Evolutionary conservation across 257 asterid species (phyloP).

Genomic region (Hygrophila difformis): DNA sequence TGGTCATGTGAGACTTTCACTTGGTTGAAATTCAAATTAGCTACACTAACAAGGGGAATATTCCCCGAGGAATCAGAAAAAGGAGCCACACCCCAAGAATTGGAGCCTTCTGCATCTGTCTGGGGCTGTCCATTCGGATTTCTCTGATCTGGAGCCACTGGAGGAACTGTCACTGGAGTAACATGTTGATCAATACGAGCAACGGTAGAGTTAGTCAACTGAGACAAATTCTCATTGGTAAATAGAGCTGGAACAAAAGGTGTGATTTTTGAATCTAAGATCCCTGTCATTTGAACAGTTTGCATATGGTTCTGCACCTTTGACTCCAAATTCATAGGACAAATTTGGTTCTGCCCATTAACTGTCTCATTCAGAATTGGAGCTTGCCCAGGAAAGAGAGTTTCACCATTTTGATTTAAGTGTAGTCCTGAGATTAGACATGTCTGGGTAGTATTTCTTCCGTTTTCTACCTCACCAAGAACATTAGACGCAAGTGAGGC

Average conservation of each 20-base stretch:
- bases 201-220: slow-evolving; percentile 23
- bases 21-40: slow-evolving; percentile 20
- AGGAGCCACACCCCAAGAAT: slow-evolving; percentile 11
- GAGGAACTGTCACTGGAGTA: slow-evolving; percentile 17
- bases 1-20: slow-evolving; percentile 22
- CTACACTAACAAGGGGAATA: slow-evolving; percentile 17
- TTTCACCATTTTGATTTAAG: slow-evolving; percentile 29
- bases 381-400: slow-evolving; percentile 27
- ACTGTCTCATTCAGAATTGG: slow-evolving; percentile 24
- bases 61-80: slow-evolving; percentile 15
- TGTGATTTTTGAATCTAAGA: slow-evolving; percentile 26
- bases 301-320: slow-evolving; percentile 30
- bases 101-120: slow-evolving; percentile 26
- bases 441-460: slow-evolving; percentile 25
- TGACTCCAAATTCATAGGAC: slow-evolving; percentile 23
- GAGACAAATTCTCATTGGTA: slow-evolving; percentile 34
- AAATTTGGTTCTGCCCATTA: slow-evolving; percentile 16
- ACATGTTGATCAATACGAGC: slow-evolving; percentile 19
- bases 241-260: slow-evolving; percentile 24
- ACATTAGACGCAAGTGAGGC: slow-evolving; percentile 25
- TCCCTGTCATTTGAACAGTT: slow-evolving; percentile 29
- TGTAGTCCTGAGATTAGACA: slow-evolving; percentile 33
- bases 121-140: slow-evolving; percentile 33
- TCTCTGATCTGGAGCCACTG: slow-evolving; percentile 26
- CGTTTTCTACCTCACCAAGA: slow-evolving; percentile 28